Conservation (phyloP, 768 basidiomycete species). For the Leccinum subgranulosum region DNA sequence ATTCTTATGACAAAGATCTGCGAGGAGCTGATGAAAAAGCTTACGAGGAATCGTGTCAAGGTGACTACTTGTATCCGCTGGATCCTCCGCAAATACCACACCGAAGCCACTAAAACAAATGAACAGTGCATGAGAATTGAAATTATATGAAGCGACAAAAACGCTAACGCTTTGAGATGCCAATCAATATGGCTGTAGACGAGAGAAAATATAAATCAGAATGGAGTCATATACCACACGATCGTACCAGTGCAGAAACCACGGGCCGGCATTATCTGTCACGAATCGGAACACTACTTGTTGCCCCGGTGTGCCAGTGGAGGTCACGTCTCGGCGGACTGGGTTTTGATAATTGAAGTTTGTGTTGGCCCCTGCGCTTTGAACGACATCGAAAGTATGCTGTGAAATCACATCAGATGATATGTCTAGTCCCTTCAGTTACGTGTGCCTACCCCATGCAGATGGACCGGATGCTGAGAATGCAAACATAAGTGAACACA, state of each 20-base stretch:
- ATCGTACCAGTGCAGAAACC: slow-evolving; percentile 30
- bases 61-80: slow-evolving; percentile 11
- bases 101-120: slow-evolving; percentile 21
- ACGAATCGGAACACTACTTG: neutral
- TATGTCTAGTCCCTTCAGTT: no score
- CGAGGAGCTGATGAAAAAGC: neutral
- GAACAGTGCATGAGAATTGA: neutral
- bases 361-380: neutral
- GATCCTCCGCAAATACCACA: slow-evolving; percentile 26
- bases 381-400: neutral
- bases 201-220: no score
- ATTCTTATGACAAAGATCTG: neutral
- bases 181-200: slow-evolving; percentile 27
- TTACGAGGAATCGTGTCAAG: slow-evolving; percentile 17
- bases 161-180: slow-evolving; percentile 25
- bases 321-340: neutral
- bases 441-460: neutral
- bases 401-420: neutral
- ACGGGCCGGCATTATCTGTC: neutral
- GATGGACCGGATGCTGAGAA: neutral
- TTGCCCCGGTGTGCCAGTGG: neutral
- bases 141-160: neutral
- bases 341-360: neutral
- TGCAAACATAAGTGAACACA: neutral
- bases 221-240: neutral